Percentiles rank a stretch among this genome's conserved stretches.
phyloP scores from a whole-genome alignment of 768 basidiomycete genomes.

The Dendrothele bispora region DNA sequence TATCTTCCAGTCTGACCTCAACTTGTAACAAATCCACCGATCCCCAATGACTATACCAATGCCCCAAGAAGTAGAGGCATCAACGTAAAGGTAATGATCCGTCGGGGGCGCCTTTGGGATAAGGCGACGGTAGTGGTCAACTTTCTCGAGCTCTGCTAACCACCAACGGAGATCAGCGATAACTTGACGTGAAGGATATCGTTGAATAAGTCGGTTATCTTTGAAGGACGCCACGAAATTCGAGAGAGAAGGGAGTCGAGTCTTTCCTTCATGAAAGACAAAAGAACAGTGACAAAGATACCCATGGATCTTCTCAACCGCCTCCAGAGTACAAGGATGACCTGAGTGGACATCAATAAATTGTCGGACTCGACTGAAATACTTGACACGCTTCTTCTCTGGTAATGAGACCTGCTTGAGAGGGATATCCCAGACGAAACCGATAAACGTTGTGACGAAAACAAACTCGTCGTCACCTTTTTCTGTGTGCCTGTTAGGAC shows the following conservation, averaged over 20 bases:
- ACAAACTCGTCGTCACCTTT: slow-evolving; percentile 25
- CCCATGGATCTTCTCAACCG: slow-evolving; percentile 23
- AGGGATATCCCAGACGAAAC: slow-evolving; percentile 29
- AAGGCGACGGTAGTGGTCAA: slow-evolving; percentile 13
- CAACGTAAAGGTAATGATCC: slow-evolving; percentile 28
- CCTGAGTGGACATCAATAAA: slow-evolving; percentile 10
- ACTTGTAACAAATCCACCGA: slow-evolving; percentile 29
- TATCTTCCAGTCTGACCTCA: slow-evolving; percentile 13
- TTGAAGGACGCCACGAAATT: slow-evolving; percentile 24
- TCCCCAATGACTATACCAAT: slow-evolving; percentile 31
- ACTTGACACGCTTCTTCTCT: slow-evolving; percentile 24
- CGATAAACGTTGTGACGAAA: slow-evolving; percentile 19
- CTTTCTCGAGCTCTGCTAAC: slow-evolving; percentile 7
- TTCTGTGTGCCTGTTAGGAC: slow-evolving; percentile 21
- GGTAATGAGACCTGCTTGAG: slow-evolving; percentile 21
- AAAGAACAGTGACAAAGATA: slow-evolving; percentile 33
- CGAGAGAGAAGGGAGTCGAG: slow-evolving; percentile 26
- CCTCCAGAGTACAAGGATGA: neutral
- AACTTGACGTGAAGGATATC: slow-evolving; percentile 19
- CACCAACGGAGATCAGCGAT: slow-evolving; percentile 34
- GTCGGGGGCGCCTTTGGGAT: neutral
- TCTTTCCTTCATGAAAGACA: slow-evolving; percentile 22
- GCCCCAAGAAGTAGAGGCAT: slow-evolving; percentile 39
- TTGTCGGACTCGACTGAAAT: slow-evolving; percentile 10
- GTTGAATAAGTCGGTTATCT: slow-evolving; percentile 9